Base-by-base conservation (phyloP, 2,329 filamentous ascomycete genomes). In the Aphanocladium album region DNA sequence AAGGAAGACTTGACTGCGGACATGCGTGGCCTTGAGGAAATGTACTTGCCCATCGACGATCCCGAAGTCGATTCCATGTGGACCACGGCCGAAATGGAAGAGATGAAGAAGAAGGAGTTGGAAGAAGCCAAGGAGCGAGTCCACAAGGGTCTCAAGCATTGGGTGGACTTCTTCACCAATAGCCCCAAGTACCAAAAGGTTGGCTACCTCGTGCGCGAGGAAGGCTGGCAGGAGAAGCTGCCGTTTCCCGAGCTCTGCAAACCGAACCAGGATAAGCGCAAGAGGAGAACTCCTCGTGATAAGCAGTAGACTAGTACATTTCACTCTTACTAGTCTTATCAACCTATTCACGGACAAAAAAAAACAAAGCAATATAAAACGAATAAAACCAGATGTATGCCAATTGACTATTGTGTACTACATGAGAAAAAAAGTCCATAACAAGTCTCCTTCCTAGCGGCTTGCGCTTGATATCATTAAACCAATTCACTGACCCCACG, bases 1-100 rank as follows among this genome's bases (percentile, higher is more conserved):
- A 79, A 84, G 43, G 88, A 91, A 64, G 95, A 99, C 79, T 80
- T 87, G 35, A 95, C 88, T 2, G 82, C 89, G 3, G 95, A 99
- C 76, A 77, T 97, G 72, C 84, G 90, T 63, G 95, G 95, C 50
- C 88, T 91, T 5, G 95, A 98, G 77, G 83, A 87, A 64, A 95
- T 96, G 84, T 98, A 86, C 75, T 72, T 93, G 9, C 86, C 86
- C 1, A 67, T 85, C 37, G 85, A 88, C 71, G 80, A 88, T 68
- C 78, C 81, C 1, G 78, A 80, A 60, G 81, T 89, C 27, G 89
- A 93, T 72, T 68, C 70, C 39, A 74, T 82, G 68, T 87, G 79
- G 76, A 77, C 75, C 39, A 77, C 82, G 19, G 80, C 78, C 16
- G 80, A 87, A 70, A 74, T 88, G 63, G 76, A 73, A 60, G 71